These are phyloP conservation scores for Colletotrichum sp. DNA, from an alignment of 2,329 filamentous ascomycete species.

Conservation along the genomic window DNA sequence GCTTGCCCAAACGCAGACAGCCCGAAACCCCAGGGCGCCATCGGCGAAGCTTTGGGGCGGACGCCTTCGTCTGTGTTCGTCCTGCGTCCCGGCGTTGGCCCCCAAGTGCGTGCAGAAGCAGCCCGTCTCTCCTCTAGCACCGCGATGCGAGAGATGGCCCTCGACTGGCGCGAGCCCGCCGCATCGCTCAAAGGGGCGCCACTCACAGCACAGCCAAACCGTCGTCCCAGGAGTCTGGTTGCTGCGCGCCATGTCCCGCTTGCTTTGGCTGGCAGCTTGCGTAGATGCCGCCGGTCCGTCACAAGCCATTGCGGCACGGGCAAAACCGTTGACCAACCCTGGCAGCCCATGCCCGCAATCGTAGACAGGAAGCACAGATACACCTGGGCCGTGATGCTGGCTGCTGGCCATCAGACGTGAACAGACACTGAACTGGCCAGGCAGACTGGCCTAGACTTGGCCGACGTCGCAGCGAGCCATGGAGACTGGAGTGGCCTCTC, in stretches of 20 bases:
- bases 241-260: slow-evolving; percentile 4
- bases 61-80: not conserved
- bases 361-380: not conserved
- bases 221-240: slow-evolving; percentile 15
- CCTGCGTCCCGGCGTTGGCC: not conserved
- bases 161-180: not conserved
- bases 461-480: not conserved
- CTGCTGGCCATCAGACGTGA: not conserved
- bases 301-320: slow-evolving; percentile 14
- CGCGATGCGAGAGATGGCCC: not conserved
- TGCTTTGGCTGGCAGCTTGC: not conserved
- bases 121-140: not conserved
- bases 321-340: slow-evolving; percentile 4
- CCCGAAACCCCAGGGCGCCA: not conserved
- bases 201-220: not conserved
- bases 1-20: not conserved
- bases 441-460: not conserved
- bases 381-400: not conserved
- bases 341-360: not conserved
- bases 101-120: not conserved
- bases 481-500: not conserved
- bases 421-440: not conserved
- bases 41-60: slow-evolving; percentile 13
- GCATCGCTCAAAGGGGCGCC: not conserved
- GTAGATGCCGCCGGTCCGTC: slow-evolving; percentile 16